Evolutionary conservation across 306 rosid species (phyloP).

Genomic region (Chamaecrista fasciculata): DNA sequence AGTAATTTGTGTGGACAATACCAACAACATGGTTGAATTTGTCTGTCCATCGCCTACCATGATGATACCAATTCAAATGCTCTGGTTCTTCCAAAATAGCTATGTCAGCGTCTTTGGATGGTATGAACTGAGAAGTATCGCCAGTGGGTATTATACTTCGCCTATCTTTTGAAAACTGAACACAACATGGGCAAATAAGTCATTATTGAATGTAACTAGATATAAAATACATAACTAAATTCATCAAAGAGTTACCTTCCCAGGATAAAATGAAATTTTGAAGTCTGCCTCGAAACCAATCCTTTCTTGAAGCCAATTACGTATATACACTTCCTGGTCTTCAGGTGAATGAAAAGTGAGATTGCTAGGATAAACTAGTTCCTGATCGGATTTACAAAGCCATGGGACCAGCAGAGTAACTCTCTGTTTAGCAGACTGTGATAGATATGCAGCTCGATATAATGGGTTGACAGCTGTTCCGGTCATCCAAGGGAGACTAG

Average conservation of each 20-base stretch:
- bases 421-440: constrained; percentile 65
- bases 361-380: constrained; percentile 72
- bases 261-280: constrained; percentile 90
- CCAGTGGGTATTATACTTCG: constrained; percentile 94
- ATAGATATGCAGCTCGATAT: constrained; percentile 92
- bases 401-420: constrained; percentile 93
- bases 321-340: constrained; percentile 84
- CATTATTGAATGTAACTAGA: constrained; percentile 24
- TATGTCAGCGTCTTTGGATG: constrained; percentile 83
- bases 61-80: constrained; percentile 97
- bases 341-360: constrained; percentile 79
- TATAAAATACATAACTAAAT: constrained; percentile 18
- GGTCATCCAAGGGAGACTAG: constrained; percentile 99
- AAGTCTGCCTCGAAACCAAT: constrained; percentile 83
- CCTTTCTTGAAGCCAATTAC: constrained; percentile 95
- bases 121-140: constrained; percentile 86
- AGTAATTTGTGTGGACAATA: constrained; percentile 90
- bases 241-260: constrained; percentile 59
- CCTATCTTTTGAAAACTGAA: constrained; percentile 72
- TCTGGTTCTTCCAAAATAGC: constrained; percentile 95
- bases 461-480: constrained; percentile 95
- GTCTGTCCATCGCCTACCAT: constrained; percentile 89
- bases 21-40: constrained; percentile 97
- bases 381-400: constrained; percentile 90
- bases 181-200: constrained; percentile 26